Conservation (phyloP, 1,139 yeast species). For the Blastobotrys petasosporus region DNA sequence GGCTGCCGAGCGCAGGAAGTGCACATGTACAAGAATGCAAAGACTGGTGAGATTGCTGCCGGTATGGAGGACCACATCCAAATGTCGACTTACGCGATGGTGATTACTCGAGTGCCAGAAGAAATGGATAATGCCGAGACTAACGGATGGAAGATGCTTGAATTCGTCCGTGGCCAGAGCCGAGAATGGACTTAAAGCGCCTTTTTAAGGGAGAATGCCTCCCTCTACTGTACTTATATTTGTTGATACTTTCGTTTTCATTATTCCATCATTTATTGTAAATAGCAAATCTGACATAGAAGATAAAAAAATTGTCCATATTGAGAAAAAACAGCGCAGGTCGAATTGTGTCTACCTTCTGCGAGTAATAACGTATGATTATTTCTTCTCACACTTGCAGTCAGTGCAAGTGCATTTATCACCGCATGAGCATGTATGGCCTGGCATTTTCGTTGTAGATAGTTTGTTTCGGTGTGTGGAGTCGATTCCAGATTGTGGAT, state of each 20-base stretch:
- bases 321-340: too few species aligned
- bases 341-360: too few species aligned
- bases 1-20: slow-evolving; percentile 97
- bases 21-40: slow-evolving; percentile 78
- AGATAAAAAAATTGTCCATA: too few species aligned
- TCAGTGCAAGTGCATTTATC: slow-evolving; percentile 3
- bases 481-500: too few species aligned
- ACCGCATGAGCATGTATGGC: slow-evolving; percentile 1
- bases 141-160: slow-evolving; percentile 96
- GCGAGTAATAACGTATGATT: too few species aligned
- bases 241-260: background rate
- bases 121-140: slow-evolving; percentile 85
- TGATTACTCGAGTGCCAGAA: slow-evolving; percentile 86
- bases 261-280: slow-evolving; percentile 3
- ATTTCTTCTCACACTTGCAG: background rate
- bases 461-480: background rate
- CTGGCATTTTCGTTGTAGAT: background rate
- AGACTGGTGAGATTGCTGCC: slow-evolving; percentile 92
- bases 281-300: background rate
- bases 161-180: slow-evolving; percentile 91
- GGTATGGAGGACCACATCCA: slow-evolving; percentile 93
- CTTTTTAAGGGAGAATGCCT: slow-evolving; percentile 3
- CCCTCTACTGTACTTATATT: background rate
- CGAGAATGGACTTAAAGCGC: slow-evolving; percentile 66
- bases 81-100: slow-evolving; percentile 93